Percentiles rank a stretch among this genome's conserved stretches.
These are phyloP conservation scores for Torulaspora microellipsoides DNA, from an alignment of 805 yeast genomes.

Conservation along the genomic window DNA sequence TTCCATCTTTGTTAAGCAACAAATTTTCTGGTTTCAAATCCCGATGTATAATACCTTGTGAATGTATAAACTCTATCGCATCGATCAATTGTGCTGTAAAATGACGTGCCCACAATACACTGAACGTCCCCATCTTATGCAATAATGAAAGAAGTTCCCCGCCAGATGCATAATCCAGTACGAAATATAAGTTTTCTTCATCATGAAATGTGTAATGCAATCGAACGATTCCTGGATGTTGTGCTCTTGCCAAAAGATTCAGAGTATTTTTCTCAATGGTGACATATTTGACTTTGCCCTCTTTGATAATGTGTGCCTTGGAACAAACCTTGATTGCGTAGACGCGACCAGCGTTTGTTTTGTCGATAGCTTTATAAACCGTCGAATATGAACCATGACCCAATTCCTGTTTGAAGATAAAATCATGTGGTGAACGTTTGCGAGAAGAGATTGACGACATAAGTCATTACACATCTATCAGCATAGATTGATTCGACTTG, in stretches of 20 bases:
- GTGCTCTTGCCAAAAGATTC: constrained; percentile 64
- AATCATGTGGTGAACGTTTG: constrained; percentile 35
- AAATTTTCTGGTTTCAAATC: constrained; percentile 95
- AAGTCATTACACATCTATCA: constrained; percentile 9
- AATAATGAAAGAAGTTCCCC: constrained; percentile 88
- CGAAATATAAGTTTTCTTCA: constrained; percentile 79
- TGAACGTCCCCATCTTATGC: constrained; percentile 69
- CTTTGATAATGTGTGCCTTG: constrained; percentile 88
- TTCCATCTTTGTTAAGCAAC: constrained; percentile 76
- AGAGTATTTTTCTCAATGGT: constrained; percentile 90
- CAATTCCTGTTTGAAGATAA: constrained; percentile 37
- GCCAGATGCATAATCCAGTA: constrained; percentile 87
- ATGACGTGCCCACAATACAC: constrained; percentile 70
- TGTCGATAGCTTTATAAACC: constrained; percentile 85
- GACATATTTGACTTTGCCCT: constrained; percentile 91
- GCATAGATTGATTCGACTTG: no score
- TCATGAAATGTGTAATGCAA: constrained; percentile 94
- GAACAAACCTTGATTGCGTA: constrained; percentile 91
- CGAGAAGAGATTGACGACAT: constrained; percentile 15
- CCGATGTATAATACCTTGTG: constrained; percentile 84
- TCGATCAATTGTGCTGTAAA: constrained; percentile 87
- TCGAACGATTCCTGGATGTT: constrained; percentile 92
- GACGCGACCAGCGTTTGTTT: constrained; percentile 40
- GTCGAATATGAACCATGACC: constrained; percentile 98
- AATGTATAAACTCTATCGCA: constrained; percentile 83